These are phyloP conservation scores for Phytophthora syringae DNA, from an alignment of 352 stramenopile species.

Conservation along the genomic window DNA sequence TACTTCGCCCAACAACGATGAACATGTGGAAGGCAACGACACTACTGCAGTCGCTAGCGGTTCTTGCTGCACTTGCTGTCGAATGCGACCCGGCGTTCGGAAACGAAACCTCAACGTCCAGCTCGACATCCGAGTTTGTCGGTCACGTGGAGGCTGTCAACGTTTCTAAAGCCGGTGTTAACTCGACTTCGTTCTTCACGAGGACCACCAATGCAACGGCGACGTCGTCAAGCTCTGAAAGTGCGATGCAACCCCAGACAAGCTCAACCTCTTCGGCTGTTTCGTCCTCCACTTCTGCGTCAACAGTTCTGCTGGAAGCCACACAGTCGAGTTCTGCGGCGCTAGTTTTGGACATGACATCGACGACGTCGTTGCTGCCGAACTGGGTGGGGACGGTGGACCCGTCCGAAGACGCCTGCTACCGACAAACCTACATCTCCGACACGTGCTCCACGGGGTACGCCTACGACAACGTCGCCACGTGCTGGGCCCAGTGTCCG, in stretches of 20 bases:
- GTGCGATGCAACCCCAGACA: not conserved
- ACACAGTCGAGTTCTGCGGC: not conserved
- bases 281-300: not conserved
- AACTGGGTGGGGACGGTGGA: conserved; percentile 36
- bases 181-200: conserved; percentile 10
- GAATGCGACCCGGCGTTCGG: conserved; percentile 24
- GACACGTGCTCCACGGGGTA: conserved; percentile 46
- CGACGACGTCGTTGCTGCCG: conserved; percentile 23
- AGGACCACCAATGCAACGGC: not conserved
- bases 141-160: conserved; percentile 3
- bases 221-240: not conserved
- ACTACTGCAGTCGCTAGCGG: conserved; percentile 5
- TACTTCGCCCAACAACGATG: conserved; percentile 18
- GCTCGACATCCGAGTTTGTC: conserved; percentile 8
- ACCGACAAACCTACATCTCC: conserved; percentile 54
- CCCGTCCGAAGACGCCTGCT: conserved; percentile 47
- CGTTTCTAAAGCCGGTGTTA: not conserved
- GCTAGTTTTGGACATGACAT: conserved; percentile 9
- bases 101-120: conserved; percentile 1
- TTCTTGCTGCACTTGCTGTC: conserved; percentile 7
- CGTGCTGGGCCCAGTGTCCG: conserved; percentile 76
- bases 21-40: conserved; percentile 15
- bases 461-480: conserved; percentile 60
- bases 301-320: not conserved
- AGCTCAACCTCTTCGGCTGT: not conserved